Base-by-base conservation (phyloP, 257 asterid genomes). In the Solanum sitiens region DNA sequence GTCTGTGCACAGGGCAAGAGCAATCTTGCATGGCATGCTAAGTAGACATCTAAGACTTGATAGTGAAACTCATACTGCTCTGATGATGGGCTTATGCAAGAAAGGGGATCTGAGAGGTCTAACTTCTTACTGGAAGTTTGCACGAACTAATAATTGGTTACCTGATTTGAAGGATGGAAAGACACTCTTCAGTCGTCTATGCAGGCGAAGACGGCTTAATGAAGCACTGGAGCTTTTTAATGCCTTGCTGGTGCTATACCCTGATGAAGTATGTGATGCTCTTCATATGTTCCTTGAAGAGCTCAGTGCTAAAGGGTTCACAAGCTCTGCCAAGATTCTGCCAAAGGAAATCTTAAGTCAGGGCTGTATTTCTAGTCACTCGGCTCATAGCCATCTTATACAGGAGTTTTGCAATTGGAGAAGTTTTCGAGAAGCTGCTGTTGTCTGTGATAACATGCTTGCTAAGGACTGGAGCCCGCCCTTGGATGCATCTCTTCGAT, bases 171-270 rank as follows among this genome's bases (percentile, higher is more conserved):
- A 93, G 85, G 95, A 93, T 63, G 91, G 91, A 42, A 91, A 90
- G 65, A 83, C 89, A 89, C 94, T 94, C 88, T 76, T 95, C 40
- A 35, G 87, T 83, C 79, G 68, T 88, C 88, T 97, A 72, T 94
- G 95, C 92, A 88, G 87, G 86, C 92, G 85, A 83, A 90, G 92
- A 87, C 90, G 92, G 92, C 87, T 91, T 33, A 79, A 86, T 33
- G 95, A 95, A 88, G 95, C 96, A 30, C 85, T 95, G 20, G 94
- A 95, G 91, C 90, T 95, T 61, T 88, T 95, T 71, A 96, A 92
- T 83, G 74, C 89, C 83, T 44, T 91, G 87, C 87, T 88, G 50
- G 85, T 76, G 27, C 84, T 76, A 73, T 56, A 67, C 89, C 89
- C 91, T 61, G 63, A 86, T 73, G 89, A 87, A 59, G 83, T 86